Conservation (phyloP, 2,329 filamentous ascomycete species). For the Calonectria ilicicola region DNA sequence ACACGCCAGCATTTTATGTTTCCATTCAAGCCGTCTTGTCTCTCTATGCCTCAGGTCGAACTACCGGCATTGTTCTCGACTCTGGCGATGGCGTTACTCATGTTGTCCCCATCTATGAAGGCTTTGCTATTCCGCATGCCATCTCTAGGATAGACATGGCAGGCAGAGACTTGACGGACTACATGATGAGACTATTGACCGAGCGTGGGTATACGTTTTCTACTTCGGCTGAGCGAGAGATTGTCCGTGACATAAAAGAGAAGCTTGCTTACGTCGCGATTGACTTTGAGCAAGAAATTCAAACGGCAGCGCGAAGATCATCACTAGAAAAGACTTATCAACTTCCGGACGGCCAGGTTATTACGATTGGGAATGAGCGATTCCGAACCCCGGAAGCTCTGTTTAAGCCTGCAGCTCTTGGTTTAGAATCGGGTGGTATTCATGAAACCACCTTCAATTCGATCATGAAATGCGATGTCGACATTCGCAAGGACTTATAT, state of each 20-base stretch:
- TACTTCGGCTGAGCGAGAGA: constrained; percentile 99
- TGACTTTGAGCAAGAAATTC: constrained; percentile 99
- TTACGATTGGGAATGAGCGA: constrained; percentile 99
- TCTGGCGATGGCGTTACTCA: constrained; percentile 99
- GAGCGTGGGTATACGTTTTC: constrained; percentile 99
- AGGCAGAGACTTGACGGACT: constrained; percentile 99
- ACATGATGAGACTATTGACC: constrained; percentile 99
- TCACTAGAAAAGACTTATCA: constrained; percentile 99
- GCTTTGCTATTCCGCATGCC: constrained; percentile 99
- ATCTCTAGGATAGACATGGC: constrained; percentile 99
- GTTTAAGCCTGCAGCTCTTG: constrained; percentile 98
- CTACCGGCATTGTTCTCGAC: constrained; percentile 99
- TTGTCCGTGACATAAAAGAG: constrained; percentile 99
- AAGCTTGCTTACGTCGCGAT: constrained; percentile 99
- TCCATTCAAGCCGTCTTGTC: constrained; percentile 99
- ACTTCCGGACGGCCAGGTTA: constrained; percentile 99
- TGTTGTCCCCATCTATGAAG: constrained; percentile 99
- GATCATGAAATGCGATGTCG: constrained; percentile 99
- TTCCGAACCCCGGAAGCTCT: constrained; percentile 99
- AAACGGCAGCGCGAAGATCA: constrained; percentile 99
- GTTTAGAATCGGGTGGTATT: constrained; percentile 98
- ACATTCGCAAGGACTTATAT: constrained; percentile 99
- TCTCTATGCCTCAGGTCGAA: constrained; percentile 99
- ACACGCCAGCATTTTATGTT: constrained; percentile 99
- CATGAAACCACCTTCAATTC: constrained; percentile 99